phyloP scores from a whole-genome alignment of 768 basidiomycete genomes.

The Suillus placidus region DNA sequence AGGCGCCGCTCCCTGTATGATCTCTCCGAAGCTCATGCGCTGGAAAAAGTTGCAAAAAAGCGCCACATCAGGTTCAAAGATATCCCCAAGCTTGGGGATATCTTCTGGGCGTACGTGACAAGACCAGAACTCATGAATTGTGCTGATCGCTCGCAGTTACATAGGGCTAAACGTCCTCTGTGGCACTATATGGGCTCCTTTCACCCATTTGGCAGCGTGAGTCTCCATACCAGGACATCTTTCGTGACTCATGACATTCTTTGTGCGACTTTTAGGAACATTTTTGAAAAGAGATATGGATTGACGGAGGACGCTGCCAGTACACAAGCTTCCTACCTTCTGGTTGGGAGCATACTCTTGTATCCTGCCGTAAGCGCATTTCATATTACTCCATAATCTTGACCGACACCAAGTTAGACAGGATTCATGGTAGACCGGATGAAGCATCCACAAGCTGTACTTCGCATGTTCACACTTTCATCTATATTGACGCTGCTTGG shows the following conservation, averaged over 20 bases:
- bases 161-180: slow-evolving; percentile 76
- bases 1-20: slow-evolving; percentile 45
- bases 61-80: slow-evolving; percentile 60
- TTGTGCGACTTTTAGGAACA: slow-evolving; percentile 49
- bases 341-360: slow-evolving; percentile 67
- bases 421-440: slow-evolving; percentile 67
- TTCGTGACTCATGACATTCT: slow-evolving; percentile 11
- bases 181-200: slow-evolving; percentile 77
- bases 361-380: slow-evolving; percentile 62
- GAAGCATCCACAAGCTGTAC: slow-evolving; percentile 58
- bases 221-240: slow-evolving; percentile 24
- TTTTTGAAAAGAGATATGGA: slow-evolving; percentile 68
- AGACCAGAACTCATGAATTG: neutral
- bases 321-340: slow-evolving; percentile 67
- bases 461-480: slow-evolving; percentile 59
- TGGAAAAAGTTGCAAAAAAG: slow-evolving; percentile 69
- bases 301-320: slow-evolving; percentile 64
- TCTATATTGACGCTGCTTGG: slow-evolving; percentile 61
- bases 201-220: slow-evolving; percentile 75
- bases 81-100: slow-evolving; percentile 68
- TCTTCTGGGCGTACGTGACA: slow-evolving; percentile 71
- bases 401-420: slow-evolving; percentile 40
- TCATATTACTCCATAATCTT: slow-evolving; percentile 2
- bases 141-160: slow-evolving; percentile 47
- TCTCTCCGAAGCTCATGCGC: slow-evolving; percentile 60